Evolutionary conservation across 1,139 yeast species (phyloP), one percentile per base, ranked within the genome.

Genomic region (Pichia sp.): DNA sequence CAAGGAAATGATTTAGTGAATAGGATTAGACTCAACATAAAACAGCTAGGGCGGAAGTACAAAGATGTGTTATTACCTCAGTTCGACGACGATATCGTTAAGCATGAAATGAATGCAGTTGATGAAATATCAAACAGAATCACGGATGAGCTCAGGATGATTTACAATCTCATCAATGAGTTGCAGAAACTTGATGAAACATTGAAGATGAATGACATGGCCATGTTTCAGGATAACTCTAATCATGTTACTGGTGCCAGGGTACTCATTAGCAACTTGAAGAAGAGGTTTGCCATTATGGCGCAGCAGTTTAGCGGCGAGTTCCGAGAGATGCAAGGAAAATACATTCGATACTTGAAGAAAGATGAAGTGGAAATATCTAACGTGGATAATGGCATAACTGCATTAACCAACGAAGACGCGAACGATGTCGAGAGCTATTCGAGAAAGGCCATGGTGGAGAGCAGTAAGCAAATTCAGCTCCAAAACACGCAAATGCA

Each of bases 321-420:
- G 35, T 91, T 88, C 60, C 66, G 98, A 37, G 84, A 85, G 51
- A 64, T 88, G 51, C 99, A 91, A 57, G 85, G 88, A 50, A 79
- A 82, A 49, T 93, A 91, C 53, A 77, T 93, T 53, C 82, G 84
- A 51, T 76, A 78, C 49, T 60, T 82, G 39, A 70, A 77, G 45
- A 79, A 80, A 47, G 91, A 81, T 51, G 88, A 81, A 37, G 13
- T 23, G 12, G 19, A 21, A 14, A 12, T 15, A 2, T 28, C 22
- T 12, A 21, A 26, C n/a, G 12, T 6, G 2, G 30, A 14, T 26
- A 34, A 25, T 15, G 9, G 22, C 15, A 18, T 18, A 20, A 30
- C 49, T 47, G 29, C 20, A 20, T 16, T 15, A 16, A 13, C n/a
- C 3, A 20, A 24, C 4, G 31, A 32, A 22, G 27, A n/a, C 4